Evolutionary conservation across 1,139 yeast genomes (phyloP), one percentile per base, ranked within the genome.

Genomic region (Martiniozyma asiatica): DNA sequence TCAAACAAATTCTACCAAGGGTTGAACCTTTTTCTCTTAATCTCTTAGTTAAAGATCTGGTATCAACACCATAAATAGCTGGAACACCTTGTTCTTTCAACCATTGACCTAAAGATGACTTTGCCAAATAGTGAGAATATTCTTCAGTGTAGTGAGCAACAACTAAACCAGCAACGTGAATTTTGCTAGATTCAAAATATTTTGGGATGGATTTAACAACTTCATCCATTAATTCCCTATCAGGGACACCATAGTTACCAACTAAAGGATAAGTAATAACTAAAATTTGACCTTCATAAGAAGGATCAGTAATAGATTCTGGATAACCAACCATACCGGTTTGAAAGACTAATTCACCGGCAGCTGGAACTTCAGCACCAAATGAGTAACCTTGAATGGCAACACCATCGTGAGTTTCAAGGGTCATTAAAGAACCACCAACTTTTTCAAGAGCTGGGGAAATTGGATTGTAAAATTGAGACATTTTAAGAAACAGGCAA

Each of bases 311-410:
- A 55, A 92, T 73, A 38, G 97, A 78, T 60, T 92, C 99, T 27
- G 98, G 98, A 58, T 92, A 92, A 42, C 99, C 99, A 47, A 89
- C 98, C 98, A 92, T 92, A 65, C 98, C 98, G 41, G 99, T 92
- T 62, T 89, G 98, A 73, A 92, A 92, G 41, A 92, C 99, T 52
- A 89, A 73, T 64, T 92, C 99, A 68, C 99, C 99, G 37, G 98
- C 94, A 35, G 77, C 74, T 21, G 89, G 61, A 38, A 66, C 73
- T 40, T 78, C 78, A 36, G 98, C 96, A 65, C 99, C 99, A 48
- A 92, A 92, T 15, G 98, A 87, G 64, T 82, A 89, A 60, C 99
- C 99, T 61, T 85, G 94, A 46, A 87, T 68, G 38, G 78, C 74
- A 42, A 76, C 60, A 40, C 97, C 97, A 58, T 85, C 93, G 49